Evolutionary conservation across 768 basidiomycete genomes (phyloP), one percentile per base, ranked within the genome.

Genomic region (Mycena amicta): DNA sequence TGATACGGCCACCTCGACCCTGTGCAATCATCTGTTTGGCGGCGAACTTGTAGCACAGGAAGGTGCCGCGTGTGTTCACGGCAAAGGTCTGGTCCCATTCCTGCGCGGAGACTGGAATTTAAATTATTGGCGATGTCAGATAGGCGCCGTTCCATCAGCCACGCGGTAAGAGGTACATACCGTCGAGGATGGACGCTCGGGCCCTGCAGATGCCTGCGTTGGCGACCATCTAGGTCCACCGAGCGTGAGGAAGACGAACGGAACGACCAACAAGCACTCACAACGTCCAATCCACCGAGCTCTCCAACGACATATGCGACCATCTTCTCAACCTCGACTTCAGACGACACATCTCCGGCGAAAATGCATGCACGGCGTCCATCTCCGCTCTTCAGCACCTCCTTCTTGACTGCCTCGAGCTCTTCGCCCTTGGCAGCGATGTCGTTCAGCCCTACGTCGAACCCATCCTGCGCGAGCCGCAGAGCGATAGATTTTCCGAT

Each of bases 391-490:
- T 37, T 37, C 33, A 56, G 29, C 20, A 72, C 63, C 50, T 72
- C 70, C 3, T 54, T 47, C 15, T 53, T 63, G 8, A 70, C 56
- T 13, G 29, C 53, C 11, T 70, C 64, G 2, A 72, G 53, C 13
- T 52, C 29, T 2, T 43, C 43, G 11, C 26, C 25, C 11, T 70
- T 60, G 23, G 60, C 40, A 20, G 62, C 29, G 15, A 72, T 56
- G 40, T 72, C 71, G 49, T 67, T 68, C 18, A 72, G 52, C 5
- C 60, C 71, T n/a, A 72, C 65, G 56, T 71, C 64, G 25, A 69
- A 60, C 4, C 71, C 71, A 30, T 72, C 71, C 0, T 53, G 58
- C 5, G 70, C 70, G n/a, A 72, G 70, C 11, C 66, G 57, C 2
- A 70, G 52, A 1, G 68, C 68, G 22, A 71, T 70, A 15, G 66